Evolutionary conservation across 192 early-diverging fungal genomes (phyloP).

Genomic region (Podila verticillata): DNA sequence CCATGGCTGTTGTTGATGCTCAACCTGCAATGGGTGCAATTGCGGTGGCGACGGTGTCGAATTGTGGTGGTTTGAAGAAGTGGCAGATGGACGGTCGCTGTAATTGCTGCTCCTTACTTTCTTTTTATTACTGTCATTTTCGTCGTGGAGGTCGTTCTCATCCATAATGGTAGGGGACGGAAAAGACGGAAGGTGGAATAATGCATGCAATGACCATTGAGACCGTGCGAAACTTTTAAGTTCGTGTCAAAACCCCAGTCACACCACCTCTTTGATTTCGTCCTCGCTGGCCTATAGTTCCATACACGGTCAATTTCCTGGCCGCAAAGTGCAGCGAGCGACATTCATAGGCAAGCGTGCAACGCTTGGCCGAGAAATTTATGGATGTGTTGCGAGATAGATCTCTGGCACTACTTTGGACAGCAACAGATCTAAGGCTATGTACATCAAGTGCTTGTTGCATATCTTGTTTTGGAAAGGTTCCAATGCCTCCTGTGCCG

Average conservation of each 20-base stretch:
- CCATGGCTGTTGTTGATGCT: constrained; percentile 40
- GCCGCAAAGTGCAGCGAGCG: too few relatives aligned
- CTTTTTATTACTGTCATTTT: neutral
- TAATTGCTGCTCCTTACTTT: neutral
- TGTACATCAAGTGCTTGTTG: constrained; percentile 63
- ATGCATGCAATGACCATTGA: too few relatives aligned
- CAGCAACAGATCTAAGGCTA: constrained; percentile 55
- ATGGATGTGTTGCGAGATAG: constrained; percentile 13
- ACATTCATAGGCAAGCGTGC: too few relatives aligned
- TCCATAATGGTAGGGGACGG: neutral
- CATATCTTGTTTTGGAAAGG: constrained; percentile 59
- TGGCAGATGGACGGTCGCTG: neutral
- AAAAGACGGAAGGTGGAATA: too few relatives aligned
- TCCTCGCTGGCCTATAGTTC: too few relatives aligned
- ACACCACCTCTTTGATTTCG: too few relatives aligned
- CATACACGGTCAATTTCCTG: too few relatives aligned
- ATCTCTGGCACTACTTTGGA: constrained; percentile 57
- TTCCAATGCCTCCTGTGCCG: constrained; percentile 49
- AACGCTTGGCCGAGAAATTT: neutral
- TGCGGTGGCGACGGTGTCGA: neutral
- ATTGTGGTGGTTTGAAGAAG: neutral
- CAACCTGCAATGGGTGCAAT: constrained; percentile 27
- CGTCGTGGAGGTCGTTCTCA: neutral
- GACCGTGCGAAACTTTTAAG: too few relatives aligned
- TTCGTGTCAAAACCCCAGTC: too few relatives aligned